Conservation (phyloP, 441 rosid species). For the Macaranga tanarius region DNA sequence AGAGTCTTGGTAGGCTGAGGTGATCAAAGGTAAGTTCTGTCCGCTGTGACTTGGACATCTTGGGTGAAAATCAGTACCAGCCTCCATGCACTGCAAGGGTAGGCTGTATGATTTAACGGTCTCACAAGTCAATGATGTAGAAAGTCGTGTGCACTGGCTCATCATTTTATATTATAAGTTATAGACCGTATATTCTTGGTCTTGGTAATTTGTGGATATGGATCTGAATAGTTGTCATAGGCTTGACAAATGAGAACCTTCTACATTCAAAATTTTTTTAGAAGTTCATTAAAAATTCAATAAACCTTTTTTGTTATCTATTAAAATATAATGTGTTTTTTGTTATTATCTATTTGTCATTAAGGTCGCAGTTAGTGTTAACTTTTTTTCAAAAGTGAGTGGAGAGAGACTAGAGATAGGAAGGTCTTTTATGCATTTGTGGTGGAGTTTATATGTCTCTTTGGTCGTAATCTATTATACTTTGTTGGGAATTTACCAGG, state of each 20-base stretch:
- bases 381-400: neutral
- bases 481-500: neutral
- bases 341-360: neutral
- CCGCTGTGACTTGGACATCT: neutral
- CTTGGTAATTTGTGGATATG: neutral
- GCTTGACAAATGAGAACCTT: neutral
- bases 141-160: neutral
- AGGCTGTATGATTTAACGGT: neutral
- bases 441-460: neutral
- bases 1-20: neutral
- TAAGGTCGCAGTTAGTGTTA: neutral
- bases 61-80: neutral
- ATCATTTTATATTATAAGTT: neutral
- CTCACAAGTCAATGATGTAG: neutral
- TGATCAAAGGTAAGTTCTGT: neutral
- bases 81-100: neutral
- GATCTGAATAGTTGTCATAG: neutral
- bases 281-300: neutral
- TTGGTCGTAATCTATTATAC: neutral
- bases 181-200: neutral
- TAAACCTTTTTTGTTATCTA: neutral
- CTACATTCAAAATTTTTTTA: neutral
- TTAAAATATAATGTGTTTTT: neutral
- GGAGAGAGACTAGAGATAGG: neutral
- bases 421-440: neutral